Evolutionary conservation across 1,139 yeast genomes (phyloP), one percentile per base, ranked within the genome.

Genomic region (Kurtzmaniella quercitrusa): DNA sequence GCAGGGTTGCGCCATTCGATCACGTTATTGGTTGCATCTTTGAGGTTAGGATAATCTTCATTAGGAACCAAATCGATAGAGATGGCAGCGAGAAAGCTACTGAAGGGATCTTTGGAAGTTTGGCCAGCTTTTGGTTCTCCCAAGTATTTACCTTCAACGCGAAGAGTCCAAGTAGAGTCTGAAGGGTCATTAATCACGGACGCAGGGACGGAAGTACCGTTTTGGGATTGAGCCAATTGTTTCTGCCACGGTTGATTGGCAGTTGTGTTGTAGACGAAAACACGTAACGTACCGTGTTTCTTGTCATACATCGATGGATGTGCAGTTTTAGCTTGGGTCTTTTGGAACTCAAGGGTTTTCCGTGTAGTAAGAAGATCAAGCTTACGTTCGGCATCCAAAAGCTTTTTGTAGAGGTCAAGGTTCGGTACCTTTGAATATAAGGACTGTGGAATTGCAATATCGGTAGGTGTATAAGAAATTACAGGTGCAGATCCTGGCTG

Each of bases 211-310:
- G 57, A 51, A 28, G 53, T 49, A 3, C 59, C 60, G 40, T 55
- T 53, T 50, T 58, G 61, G 49, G 54, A 53, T 36, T 52, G 61
- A 7, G 21, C 23, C 42, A 69, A 63, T 45, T 67, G 71, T 41
- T 70, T 71, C 59, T 91, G 98, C 98, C 98, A 93, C 38, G 94
- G 88, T 65, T 93, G 98, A 60, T 88, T 87, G 48, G 82, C 86
- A 36, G 85, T 73, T 2, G 88, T 84, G 59, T 88, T 89, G 54
- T 93, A 88, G 26, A 94, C 71, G 58, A 84, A 93, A 19, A 93
- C 78, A 46, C 98, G 78, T 55, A 93, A 71, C 3, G 72, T 63
- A 23, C 83, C 78, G 47, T 78, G 69, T 57, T 76, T 70, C 54
- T 73, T 66, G 50, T 75, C 68, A 47, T 66, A 66, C 43, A 62